Conservation (phyloP, 441 rosid species). For the Breynia disticha region DNA sequence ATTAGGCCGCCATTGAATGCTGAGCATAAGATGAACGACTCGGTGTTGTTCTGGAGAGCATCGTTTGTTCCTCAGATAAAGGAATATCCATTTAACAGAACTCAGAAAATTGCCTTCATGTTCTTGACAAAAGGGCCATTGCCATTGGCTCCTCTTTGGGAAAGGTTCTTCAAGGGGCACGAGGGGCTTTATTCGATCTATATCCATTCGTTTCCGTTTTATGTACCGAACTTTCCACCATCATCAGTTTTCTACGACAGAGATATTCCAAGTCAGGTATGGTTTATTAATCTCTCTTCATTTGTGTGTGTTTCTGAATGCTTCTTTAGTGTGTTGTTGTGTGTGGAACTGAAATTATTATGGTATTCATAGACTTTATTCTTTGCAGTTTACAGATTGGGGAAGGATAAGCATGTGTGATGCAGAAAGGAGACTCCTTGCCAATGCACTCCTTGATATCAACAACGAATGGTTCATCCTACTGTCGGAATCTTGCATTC, state of each 20-base stretch:
- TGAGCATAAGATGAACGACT: constrained; percentile 57
- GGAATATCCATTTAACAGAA: constrained; percentile 50
- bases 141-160: constrained; percentile 78
- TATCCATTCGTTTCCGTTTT: constrained; percentile 55
- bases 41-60: constrained; percentile 65
- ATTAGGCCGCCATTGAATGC: constrained; percentile 47
- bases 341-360: no score
- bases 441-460: constrained; percentile 79
- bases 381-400: constrained; percentile 65
- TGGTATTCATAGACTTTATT: no score
- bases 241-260: constrained; percentile 60
- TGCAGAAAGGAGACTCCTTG: constrained; percentile 82
- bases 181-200: constrained; percentile 46
- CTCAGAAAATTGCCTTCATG: constrained; percentile 74
- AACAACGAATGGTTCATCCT: constrained; percentile 91
- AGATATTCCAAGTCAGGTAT: constrained; percentile 91
- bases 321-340: no score
- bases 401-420: constrained; percentile 95
- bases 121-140: constrained; percentile 69
- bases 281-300: neutral
- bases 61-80: constrained; percentile 42
- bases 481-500: constrained; percentile 81
- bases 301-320: constrained; percentile 1
- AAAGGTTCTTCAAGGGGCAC: constrained; percentile 54
- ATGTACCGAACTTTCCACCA: constrained; percentile 29